phyloP scores from a whole-genome alignment of 805 yeast species.

The Metschnikowia lochheadii region DNA sequence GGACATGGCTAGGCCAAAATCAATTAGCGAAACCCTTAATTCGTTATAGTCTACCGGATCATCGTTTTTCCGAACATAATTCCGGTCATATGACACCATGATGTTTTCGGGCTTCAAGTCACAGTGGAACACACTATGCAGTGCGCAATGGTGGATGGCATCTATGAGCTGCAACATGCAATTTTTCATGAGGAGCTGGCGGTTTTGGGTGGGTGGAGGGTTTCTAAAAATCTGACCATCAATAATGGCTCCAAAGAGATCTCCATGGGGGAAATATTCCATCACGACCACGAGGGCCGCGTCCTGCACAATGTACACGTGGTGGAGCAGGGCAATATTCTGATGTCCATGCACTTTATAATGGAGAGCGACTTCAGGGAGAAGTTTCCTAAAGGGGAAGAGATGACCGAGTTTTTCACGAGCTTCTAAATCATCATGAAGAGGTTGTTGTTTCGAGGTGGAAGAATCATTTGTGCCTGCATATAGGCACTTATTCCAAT shows the following conservation, averaged over 20 bases:
- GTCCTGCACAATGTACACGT: slow-evolving; percentile 58
- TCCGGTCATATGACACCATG: slow-evolving; percentile 31
- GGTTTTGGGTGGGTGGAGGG: slow-evolving; percentile 44
- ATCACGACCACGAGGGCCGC: slow-evolving; percentile 63
- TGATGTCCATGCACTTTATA: slow-evolving; percentile 73
- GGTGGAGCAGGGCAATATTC: slow-evolving; percentile 70
- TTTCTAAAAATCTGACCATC: slow-evolving; percentile 60
- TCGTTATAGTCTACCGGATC: slow-evolving; percentile 43
- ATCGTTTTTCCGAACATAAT: neutral
- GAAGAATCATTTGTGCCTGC: neutral
- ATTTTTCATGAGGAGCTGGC: slow-evolving; percentile 45
- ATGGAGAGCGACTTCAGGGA: slow-evolving; percentile 73
- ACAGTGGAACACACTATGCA: slow-evolving; percentile 34
- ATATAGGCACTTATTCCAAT: neutral
- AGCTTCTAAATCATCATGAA: too few species aligned
- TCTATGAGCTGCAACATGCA: slow-evolving; percentile 39
- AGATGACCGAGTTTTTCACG: neutral
- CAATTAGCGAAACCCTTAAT: slow-evolving; percentile 61
- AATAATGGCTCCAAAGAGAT: slow-evolving; percentile 80
- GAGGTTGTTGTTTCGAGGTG: too few species aligned
- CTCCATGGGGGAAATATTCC: slow-evolving; percentile 86
- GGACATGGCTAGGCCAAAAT: slow-evolving; percentile 83
- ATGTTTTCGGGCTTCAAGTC: slow-evolving; percentile 42
- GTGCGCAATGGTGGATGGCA: slow-evolving; percentile 33
- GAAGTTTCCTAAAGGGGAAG: slow-evolving; percentile 23